A percentile compares a stretch with the other conserved stretches of the same genome.
Conservation (phyloP, 2,329 filamentous ascomycete genomes). For the Xylariaceae sp. region DNA sequence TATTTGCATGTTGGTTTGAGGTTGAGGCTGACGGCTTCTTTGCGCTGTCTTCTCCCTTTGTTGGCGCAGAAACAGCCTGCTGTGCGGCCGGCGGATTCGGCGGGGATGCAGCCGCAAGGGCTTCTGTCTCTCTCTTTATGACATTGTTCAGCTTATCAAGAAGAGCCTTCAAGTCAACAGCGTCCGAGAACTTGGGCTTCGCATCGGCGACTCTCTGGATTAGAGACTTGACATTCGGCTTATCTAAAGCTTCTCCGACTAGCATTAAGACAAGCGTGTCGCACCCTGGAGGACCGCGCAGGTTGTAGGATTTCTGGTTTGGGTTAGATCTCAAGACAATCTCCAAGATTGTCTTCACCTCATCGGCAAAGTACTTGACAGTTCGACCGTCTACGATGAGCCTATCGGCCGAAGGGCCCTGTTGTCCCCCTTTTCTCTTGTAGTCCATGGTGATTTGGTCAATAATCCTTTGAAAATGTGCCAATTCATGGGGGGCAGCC, state of each 20-base stretch:
- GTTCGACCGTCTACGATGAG: conserved; percentile 51
- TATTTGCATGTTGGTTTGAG: conserved; percentile 18
- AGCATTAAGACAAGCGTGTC: conserved; percentile 53
- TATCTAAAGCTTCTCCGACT: conserved; percentile 54
- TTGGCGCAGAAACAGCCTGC: conserved; percentile 26
- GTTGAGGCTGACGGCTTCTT: conserved; percentile 27
- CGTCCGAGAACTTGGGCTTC: conserved; percentile 47
- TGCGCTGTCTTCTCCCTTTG: conserved; percentile 32
- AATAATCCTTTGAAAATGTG: conserved; percentile 74
- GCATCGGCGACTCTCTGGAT: conserved; percentile 50
- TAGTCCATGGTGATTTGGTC: conserved; percentile 65
- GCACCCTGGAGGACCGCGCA: conserved; percentile 49
- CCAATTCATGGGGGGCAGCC: conserved; percentile 64
- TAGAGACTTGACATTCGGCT: conserved; percentile 43
- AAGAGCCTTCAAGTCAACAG: conserved; percentile 48
- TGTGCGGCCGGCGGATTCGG: conserved; percentile 17
- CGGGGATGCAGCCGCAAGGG: conserved; percentile 10
- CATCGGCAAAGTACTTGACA: conserved; percentile 56
- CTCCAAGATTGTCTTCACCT: conserved; percentile 52
- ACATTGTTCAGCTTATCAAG: conserved; percentile 46
- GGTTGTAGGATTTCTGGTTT: conserved; percentile 47
- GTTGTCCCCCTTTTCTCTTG: conserved; percentile 45
- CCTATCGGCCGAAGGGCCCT: conserved; percentile 50
- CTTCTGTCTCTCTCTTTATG: conserved; percentile 33
- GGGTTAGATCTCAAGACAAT: conserved; percentile 57